Base-by-base conservation (phyloP, 2,329 filamentous ascomycete genomes). In the Ampelomyces quisqualis region DNA sequence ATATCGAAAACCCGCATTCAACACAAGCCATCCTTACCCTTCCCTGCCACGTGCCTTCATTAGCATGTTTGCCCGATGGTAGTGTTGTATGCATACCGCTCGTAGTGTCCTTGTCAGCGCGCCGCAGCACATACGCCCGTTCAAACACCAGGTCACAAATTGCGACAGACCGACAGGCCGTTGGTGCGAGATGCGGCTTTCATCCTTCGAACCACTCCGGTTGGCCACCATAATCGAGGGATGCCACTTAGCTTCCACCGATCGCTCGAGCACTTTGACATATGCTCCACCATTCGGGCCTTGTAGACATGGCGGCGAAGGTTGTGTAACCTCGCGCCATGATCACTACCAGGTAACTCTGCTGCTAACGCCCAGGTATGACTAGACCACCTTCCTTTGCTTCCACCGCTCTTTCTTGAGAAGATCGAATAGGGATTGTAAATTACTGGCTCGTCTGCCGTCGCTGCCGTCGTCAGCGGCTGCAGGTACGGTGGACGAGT, bases 301-400 rank as follows among this genome's bases (percentile, higher is more conserved):
- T 26, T 24, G 6, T 5, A n/a, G 18, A 18, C 28, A 26, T 10
- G 13, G 13, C 10, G 20, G 7, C 20, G 21, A 24, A 8, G 15
- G 5, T 14, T 8, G 7, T 8, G 11, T 5, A 20, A 11, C 11
- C 18, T 23, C 22, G 9, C 41, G 38, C 40, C 31, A 38, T 15
- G 40, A 43, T 30, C 34, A 36, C 38, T 46, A 20, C 34, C 49
- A 51, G 23, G 28, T 21, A 17, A 28, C 44, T 23, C 29, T 51
- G 38, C 30, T 36, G 29, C 31, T 45, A 44, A 40, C 38, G 27
- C 38, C 41, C 15, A 55, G 47, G 54, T 56, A 43, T 51, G 48
- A 37, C 35, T 19, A 29, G 34, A 19, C 18, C 15, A 18, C n/a
- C 34, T 37, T 27, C 23, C 14, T 44, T n/a, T 35, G 31, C 31